Evolutionary conservation across 2,329 filamentous ascomycete genomes (phyloP).

Genomic region (Pseudogymnoascus sp.): DNA sequence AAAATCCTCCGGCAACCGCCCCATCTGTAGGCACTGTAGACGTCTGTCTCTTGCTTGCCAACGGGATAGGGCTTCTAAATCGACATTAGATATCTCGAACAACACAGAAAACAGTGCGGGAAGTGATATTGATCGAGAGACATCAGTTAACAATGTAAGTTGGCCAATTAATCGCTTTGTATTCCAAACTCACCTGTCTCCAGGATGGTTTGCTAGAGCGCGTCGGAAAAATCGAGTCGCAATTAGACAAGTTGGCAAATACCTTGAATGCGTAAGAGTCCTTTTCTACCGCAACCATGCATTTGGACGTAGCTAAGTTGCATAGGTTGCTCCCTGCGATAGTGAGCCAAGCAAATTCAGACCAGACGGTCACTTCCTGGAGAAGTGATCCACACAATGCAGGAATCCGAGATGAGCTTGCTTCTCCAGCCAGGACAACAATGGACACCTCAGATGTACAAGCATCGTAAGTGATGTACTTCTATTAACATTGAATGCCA

Average conservation of each 20-base stretch:
- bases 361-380: conserved; percentile 3
- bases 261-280: not conserved
- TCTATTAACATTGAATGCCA: not conserved
- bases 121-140: not conserved
- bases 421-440: not conserved
- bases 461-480: not conserved
- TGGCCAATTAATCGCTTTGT: conserved; percentile 2
- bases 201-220: conserved; percentile 1
- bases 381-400: not conserved
- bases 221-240: not conserved
- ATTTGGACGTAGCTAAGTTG: not conserved
- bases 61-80: not conserved
- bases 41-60: conserved; percentile 15
- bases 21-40: conserved; percentile 14
- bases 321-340: not conserved
- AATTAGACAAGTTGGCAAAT: not conserved
- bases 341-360: not conserved
- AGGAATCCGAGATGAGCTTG: not conserved
- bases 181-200: not conserved
- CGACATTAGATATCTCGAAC: not conserved
- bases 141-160: not conserved
- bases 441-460: not conserved
- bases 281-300: not conserved
- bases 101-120: not conserved
- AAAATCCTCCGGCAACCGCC: conserved; percentile 17